A percentile compares a stretch with the other conserved stretches of the same genome.
Evolutionary conservation across 2,329 filamentous ascomycete species (phyloP).

Genomic region (Lecanosticta acicola): DNA sequence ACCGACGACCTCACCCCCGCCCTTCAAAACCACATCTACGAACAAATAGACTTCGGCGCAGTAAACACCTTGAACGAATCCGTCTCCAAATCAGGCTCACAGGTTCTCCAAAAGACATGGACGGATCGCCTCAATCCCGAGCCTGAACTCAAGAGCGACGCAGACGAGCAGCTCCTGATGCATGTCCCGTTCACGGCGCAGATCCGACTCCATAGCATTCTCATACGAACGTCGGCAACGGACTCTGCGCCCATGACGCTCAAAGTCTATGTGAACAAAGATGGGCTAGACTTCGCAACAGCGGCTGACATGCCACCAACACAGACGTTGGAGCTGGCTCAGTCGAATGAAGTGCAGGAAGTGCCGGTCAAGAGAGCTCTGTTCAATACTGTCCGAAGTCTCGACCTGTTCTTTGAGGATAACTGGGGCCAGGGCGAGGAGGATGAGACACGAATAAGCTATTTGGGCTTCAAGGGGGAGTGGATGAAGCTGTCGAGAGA

Average conservation of each 20-base stretch:
- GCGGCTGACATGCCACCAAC: conserved; percentile 57
- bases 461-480: conserved; percentile 89
- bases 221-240: conserved; percentile 72
- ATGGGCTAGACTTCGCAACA: conserved; percentile 76
- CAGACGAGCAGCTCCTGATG: conserved; percentile 91
- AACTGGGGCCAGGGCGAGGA: conserved; percentile 76
- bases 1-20: conserved; percentile 88
- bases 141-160: conserved; percentile 77
- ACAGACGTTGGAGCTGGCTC: conserved; percentile 71
- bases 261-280: conserved; percentile 80
- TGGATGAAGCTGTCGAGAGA: conserved; percentile 82
- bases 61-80: conserved; percentile 83
- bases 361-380: conserved; percentile 79
- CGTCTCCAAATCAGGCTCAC: conserved; percentile 59
- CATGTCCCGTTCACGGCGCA: conserved; percentile 91
- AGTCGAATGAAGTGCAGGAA: conserved; percentile 77
- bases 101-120: conserved; percentile 87
- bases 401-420: conserved; percentile 85
- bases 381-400: conserved; percentile 76
- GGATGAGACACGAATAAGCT: conserved; percentile 71
- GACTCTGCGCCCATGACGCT: conserved; percentile 71
- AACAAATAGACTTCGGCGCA: conserved; percentile 82
- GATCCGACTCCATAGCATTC: conserved; percentile 83
- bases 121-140: conserved; percentile 63
- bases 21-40: conserved; percentile 83